Conservation (phyloP, 1,284 basidiomycete genomes). For the Paramarasmius palmivorus region DNA sequence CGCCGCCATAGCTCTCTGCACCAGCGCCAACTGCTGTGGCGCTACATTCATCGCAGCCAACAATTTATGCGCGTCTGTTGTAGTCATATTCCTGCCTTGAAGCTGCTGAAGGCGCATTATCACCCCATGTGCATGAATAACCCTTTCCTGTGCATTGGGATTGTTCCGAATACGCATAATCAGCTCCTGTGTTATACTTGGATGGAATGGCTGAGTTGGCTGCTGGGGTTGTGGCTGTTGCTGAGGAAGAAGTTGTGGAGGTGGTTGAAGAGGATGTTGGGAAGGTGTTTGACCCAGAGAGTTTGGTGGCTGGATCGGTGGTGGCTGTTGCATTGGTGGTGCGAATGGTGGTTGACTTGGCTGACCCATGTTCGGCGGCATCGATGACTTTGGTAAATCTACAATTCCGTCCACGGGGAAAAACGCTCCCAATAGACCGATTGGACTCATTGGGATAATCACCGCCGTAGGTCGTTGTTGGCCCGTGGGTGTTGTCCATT, state of each 20-base stretch:
- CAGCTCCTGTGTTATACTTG: too few relatives aligned
- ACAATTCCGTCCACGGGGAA: slow-evolving; percentile 1
- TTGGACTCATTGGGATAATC: neutral
- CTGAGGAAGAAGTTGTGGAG: too few relatives aligned
- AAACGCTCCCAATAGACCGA: neutral
- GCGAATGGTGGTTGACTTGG: neutral
- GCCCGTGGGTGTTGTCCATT: neutral
- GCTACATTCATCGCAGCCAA: neutral
- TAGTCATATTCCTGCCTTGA: neutral
- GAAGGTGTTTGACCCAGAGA: too few relatives aligned
- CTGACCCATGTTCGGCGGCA: neutral
- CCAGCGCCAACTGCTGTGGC: neutral
- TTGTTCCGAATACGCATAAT: neutral
- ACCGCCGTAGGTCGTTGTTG: neutral
- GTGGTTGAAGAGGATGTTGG: too few relatives aligned
- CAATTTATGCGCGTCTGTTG: neutral
- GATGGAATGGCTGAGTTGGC: neutral
- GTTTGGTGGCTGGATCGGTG: too few relatives aligned
- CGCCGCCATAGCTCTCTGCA: neutral
- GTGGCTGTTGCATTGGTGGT: too few relatives aligned
- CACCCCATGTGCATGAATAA: neutral
- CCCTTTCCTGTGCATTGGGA: neutral
- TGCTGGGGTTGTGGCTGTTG: neutral
- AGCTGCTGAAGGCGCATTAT: neutral
- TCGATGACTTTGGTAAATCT: neutral